Evolutionary conservation across 2,329 filamentous ascomycete genomes (phyloP), one percentile per base, ranked within the genome.

Genomic region (Talaromyces rugulosus): DNA sequence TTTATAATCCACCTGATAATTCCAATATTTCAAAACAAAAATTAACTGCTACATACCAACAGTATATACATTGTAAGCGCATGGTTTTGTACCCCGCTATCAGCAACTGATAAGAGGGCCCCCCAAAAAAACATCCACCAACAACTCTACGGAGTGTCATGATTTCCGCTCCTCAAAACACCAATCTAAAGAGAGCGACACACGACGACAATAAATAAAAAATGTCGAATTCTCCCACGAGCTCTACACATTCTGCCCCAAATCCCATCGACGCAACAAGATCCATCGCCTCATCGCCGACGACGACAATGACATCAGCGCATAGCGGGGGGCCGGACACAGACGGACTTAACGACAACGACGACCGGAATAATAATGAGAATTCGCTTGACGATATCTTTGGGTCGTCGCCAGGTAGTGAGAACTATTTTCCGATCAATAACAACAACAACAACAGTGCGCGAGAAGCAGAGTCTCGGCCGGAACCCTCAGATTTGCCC

Each of bases 401-500:
- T 66, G 75, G 75, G 63, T 75, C 76, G 33, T 77, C 76, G 5
- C 75, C 75, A 16, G 60, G 61, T 12, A 9, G 3, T 16, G 8
- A 18, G 51, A 30, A 27, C 3, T 56, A 31, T 27, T 50, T 44
- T 51, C 14, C 36, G 23, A 36, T 16, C 47, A 56, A 18, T 53
- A 51, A 4, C n/a, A 56, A 34, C n/a, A 47, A 4, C 18, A 33
- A 36, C 42, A 30, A 33, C 18, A 28, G 27, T 30, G 12, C 23
- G 36, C 57, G 9, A 11, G 14, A 5, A 40, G 23, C 23, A 23
- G 16, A 40, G 36, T 14, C 36, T 5, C 36, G 7, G 36, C 3
- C 34, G 11, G 71, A 84, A 60, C 81, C 82, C 47, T 87, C 84
- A n/a, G 92, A 96, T 68, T 84, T 95, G 57, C 86, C 84, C 23